Base-by-base conservation (phyloP, 306 rosid genomes). In the Astragalus glycyphyllos region DNA sequence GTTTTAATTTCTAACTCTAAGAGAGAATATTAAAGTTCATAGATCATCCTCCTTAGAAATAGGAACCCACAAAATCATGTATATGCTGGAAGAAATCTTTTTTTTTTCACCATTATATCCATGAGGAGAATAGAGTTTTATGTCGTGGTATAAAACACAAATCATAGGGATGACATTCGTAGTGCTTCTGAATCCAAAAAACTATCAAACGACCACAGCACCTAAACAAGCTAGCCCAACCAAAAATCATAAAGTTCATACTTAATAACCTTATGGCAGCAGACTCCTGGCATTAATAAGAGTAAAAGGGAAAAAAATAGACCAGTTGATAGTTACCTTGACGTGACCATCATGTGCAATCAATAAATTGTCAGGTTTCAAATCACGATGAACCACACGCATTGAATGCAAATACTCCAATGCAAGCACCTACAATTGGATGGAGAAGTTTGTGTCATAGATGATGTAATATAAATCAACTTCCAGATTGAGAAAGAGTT, bases 311-410 rank as follows among this genome's bases (percentile, higher is more conserved):
- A 0, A 17, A 16, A 65, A 48, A 61, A 16, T 14, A 23, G 7
- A 17, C 35, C 14, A 44, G n/a, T 50, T 17, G 55, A 12, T n/a
- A 66, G 37, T 81, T 88, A 87, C 99, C 97, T 95, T 95, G 81
- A 95, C 82, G 79, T 95, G 99, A 74, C 99, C 99, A 68, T 95
- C 97, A 58, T 95, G 99, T 3, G 99, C 99, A 73, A 95, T 89
- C 82, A 95, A 85, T 67, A 95, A 72, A 87, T 95, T 95, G 86
- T 95, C 99, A 0, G 99, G 99, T 87, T 95, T 95, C 78, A 95
- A 82, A 80, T 95, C 99, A 62, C 99, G 97, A 81, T 95, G 99
- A 82, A 95, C 97, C 81, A 91, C 96, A 40, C 61, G 76, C 56
- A 89, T 81, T 6, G 99, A 95, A 84, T 95, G 99, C 75, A 95